Conservation (phyloP, 805 yeast species). For the Metschnikowia baotianmanensis region DNA sequence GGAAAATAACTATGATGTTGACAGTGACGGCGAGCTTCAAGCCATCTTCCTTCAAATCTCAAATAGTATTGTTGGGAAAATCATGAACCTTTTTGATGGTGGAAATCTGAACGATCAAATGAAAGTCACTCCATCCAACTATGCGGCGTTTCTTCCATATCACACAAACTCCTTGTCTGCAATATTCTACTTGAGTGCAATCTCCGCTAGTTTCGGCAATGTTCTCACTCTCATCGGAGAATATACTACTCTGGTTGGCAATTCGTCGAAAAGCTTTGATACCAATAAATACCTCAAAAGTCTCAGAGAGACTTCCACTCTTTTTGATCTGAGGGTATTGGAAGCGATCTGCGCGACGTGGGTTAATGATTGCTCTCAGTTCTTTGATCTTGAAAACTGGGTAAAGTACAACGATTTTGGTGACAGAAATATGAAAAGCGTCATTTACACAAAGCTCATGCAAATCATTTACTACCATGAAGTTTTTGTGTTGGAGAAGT, state of each 20-base stretch:
- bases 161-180: constrained; percentile 42
- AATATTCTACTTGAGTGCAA: constrained; percentile 32
- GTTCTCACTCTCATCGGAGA: constrained; percentile 33
- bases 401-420: constrained; percentile 24
- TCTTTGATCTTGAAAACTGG: constrained; percentile 44
- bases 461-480: constrained; percentile 37
- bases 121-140: constrained; percentile 36
- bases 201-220: constrained; percentile 27
- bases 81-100: constrained; percentile 31
- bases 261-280: constrained; percentile 29
- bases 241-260: constrained; percentile 33
- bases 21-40: constrained; percentile 28
- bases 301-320: constrained; percentile 30
- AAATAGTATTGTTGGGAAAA: constrained; percentile 24
- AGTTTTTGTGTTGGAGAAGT: constrained; percentile 30
- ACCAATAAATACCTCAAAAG: constrained; percentile 37
- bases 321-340: constrained; percentile 37
- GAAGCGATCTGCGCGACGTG: constrained; percentile 44
- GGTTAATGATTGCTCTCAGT: constrained; percentile 46
- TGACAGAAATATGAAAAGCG: constrained; percentile 17
- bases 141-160: constrained; percentile 36
- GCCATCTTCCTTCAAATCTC: constrained; percentile 26
- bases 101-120: constrained; percentile 29
- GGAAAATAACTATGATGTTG: constrained; percentile 25
- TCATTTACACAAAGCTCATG: constrained; percentile 34